Percentiles rank a stretch among this genome's conserved stretches.
These are phyloP conservation scores for Dactylorhiza incarnata DNA, from an alignment of 106 monocot genomes.

Conservation along the genomic window DNA sequence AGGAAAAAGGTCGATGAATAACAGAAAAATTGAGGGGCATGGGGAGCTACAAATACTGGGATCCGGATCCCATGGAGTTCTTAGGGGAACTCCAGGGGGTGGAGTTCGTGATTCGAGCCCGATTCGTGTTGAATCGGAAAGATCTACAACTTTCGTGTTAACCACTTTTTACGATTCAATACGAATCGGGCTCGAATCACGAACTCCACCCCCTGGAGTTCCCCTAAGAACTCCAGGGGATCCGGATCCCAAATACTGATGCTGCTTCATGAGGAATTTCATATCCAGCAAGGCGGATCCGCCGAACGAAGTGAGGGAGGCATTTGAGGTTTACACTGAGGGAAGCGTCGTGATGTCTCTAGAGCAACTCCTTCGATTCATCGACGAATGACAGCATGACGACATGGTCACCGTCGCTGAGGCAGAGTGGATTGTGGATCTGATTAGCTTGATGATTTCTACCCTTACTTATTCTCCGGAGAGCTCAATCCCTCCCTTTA, in stretches of 20 bases:
- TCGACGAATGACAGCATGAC: conserved; percentile 36
- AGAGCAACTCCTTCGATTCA: conserved; percentile 45
- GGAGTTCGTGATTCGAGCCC: too few species aligned
- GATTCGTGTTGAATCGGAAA: too few species aligned
- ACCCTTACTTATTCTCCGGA: conserved; percentile 39
- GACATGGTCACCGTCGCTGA: conserved; percentile 8
- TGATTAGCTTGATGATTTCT: conserved; percentile 42
- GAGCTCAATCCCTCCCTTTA: conserved; percentile 45
- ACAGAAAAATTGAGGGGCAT: background rate
- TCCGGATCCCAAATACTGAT: too few species aligned
- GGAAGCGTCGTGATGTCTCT: conserved; percentile 23
- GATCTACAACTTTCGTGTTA: too few species aligned
- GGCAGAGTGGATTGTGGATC: conserved; percentile 32
- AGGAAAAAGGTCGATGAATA: background rate
- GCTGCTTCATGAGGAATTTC: conserved; percentile 55
- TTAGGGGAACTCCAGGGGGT: too few species aligned
- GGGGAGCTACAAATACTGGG: conserved; percentile 52
- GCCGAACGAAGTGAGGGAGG: conserved; percentile 33
- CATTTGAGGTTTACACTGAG: conserved; percentile 31
- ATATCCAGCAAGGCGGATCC: conserved; percentile 31
- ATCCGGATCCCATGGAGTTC: too few species aligned
- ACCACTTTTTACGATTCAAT: too few species aligned
- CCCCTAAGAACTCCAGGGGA: too few species aligned
- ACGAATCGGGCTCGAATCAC: too few species aligned
- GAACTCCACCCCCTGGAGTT: too few species aligned